These are phyloP conservation scores for Strigomonas oncopelti DNA, from an alignment of 208 protist species.

Conservation along the genomic window DNA sequence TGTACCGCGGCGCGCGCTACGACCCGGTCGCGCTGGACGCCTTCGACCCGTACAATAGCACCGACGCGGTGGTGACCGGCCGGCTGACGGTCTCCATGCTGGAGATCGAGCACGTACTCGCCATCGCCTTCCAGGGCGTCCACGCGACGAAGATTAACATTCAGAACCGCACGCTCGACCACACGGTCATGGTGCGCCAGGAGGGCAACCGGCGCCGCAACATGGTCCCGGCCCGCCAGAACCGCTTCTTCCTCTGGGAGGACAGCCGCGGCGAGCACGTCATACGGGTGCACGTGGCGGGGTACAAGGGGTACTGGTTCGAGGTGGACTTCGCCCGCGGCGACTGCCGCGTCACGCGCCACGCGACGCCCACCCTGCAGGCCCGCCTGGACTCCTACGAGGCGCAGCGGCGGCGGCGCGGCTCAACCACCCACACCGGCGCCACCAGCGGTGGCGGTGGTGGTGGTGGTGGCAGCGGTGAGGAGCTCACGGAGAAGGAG, in stretches of 20 bases:
- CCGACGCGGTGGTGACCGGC: slow-evolving; percentile 63
- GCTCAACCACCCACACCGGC: slow-evolving; percentile 3
- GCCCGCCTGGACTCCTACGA: slow-evolving; percentile 4
- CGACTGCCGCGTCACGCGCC: slow-evolving; percentile 49
- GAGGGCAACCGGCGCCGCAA: slow-evolving; percentile 54
- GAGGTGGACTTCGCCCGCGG: slow-evolving; percentile 75
- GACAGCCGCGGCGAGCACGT: slow-evolving; percentile 48
- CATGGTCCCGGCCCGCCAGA: slow-evolving; percentile 56
- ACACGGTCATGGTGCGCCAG: slow-evolving; percentile 63
- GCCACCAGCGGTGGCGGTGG: slow-evolving; percentile 14
- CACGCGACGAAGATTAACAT: slow-evolving; percentile 63
- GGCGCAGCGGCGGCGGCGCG: slow-evolving; percentile 17
- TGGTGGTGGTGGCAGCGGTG: slow-evolving; percentile 3
- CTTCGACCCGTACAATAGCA: slow-evolving; percentile 18
- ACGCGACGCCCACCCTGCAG: slow-evolving; percentile 16
- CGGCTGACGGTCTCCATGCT: slow-evolving; percentile 61
- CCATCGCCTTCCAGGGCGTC: slow-evolving; percentile 50
- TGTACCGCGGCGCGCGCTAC: slow-evolving; percentile 20
- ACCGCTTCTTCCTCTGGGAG: slow-evolving; percentile 81
- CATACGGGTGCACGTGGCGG: slow-evolving; percentile 56
- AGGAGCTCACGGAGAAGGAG: neutral
- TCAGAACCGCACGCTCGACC: slow-evolving; percentile 55
- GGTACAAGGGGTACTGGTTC: slow-evolving; percentile 69
- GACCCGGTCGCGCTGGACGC: slow-evolving; percentile 16
- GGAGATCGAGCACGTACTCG: slow-evolving; percentile 51